Evolutionary conservation across 306 rosid genomes (phyloP).

Genomic region (Chamaecrista fasciculata): DNA sequence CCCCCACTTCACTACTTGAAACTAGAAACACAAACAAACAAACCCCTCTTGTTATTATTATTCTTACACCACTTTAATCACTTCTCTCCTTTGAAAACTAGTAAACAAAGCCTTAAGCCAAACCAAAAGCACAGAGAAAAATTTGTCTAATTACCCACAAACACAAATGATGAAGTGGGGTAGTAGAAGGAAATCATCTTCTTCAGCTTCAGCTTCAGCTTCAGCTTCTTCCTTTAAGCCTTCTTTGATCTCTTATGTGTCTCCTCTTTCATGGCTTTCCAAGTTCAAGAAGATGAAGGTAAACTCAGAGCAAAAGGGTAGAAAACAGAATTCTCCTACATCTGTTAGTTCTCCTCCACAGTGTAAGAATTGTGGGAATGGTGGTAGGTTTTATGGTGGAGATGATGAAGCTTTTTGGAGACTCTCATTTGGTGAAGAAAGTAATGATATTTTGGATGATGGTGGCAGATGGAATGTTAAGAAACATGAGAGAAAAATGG

Average conservation of each 20-base stretch:
- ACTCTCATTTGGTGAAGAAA: constrained; percentile 66
- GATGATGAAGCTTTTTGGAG: constrained; percentile 76
- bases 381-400: constrained; percentile 46
- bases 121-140: constrained; percentile 4
- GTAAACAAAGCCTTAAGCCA: constrained; percentile 17
- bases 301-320: constrained; percentile 42
- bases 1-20: constrained; percentile 40
- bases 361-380: constrained; percentile 22
- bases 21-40: no score
- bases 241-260: constrained; percentile 65
- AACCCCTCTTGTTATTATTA: constrained; percentile 27
- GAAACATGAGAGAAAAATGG: constrained; percentile 40
- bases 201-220: constrained; percentile 50
- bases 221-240: constrained; percentile 47
- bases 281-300: constrained; percentile 80
- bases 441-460: constrained; percentile 37
- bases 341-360: constrained; percentile 34
- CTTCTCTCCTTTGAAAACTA: constrained; percentile 18
- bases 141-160: not conserved
- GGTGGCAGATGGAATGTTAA: constrained; percentile 28
- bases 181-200: constrained; percentile 55
- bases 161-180: constrained; percentile 70
- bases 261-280: constrained; percentile 72
- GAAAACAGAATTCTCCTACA: constrained; percentile 36
- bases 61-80: constrained; percentile 14